These are phyloP conservation scores for Solanum ossicruentum DNA, from an alignment of 257 asterid species.

Conservation along the genomic window DNA sequence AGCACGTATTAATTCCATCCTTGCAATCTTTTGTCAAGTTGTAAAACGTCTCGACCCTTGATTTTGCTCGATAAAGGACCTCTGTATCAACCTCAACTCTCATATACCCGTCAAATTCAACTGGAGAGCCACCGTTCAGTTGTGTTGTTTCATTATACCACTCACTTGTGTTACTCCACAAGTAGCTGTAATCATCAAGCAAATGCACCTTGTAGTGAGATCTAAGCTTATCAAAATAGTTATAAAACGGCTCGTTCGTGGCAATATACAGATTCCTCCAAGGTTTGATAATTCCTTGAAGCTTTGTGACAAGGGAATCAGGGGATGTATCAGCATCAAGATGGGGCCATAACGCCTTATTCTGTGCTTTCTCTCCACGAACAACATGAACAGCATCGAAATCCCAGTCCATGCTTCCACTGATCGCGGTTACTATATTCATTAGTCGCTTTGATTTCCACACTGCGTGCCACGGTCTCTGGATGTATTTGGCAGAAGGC, in stretches of 20 bases:
- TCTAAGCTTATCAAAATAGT: slow-evolving; percentile 85
- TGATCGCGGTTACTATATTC: slow-evolving; percentile 83
- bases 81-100: slow-evolving; percentile 95
- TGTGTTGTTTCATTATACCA: slow-evolving; percentile 76
- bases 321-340: slow-evolving; percentile 88
- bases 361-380: slow-evolving; percentile 75
- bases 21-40: slow-evolving; percentile 86
- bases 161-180: slow-evolving; percentile 86
- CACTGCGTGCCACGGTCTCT: slow-evolving; percentile 75
- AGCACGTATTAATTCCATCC: slow-evolving; percentile 84
- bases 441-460: slow-evolving; percentile 92
- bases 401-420: slow-evolving; percentile 99
- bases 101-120: slow-evolving; percentile 88
- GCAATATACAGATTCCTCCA: slow-evolving; percentile 88
- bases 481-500: slow-evolving; percentile 56
- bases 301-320: slow-evolving; percentile 52
- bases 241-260: slow-evolving; percentile 78
- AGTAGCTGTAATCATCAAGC: slow-evolving; percentile 64
- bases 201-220: slow-evolving; percentile 81
- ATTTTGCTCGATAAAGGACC: slow-evolving; percentile 75
- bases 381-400: slow-evolving; percentile 86
- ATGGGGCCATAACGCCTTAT: slow-evolving; percentile 72
- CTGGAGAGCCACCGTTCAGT: slow-evolving; percentile 60
- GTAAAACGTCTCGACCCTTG: slow-evolving; percentile 76
- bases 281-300: slow-evolving; percentile 42